Percentiles rank a stretch among this genome's conserved stretches.
phyloP scores from a whole-genome alignment of 768 basidiomycete genomes.

The Trametes punicea region DNA sequence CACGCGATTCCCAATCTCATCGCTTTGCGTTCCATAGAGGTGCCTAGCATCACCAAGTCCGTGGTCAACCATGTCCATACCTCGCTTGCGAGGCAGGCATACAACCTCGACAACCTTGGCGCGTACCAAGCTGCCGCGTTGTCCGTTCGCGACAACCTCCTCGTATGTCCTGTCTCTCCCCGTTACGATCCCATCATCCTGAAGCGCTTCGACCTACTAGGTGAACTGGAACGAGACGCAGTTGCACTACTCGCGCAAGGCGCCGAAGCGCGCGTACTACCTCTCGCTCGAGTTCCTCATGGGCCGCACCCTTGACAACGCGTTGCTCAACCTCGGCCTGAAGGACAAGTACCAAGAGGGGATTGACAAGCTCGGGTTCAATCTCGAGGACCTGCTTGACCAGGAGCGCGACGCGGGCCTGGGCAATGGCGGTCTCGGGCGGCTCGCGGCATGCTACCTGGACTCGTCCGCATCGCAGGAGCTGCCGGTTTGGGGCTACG shows the following conservation, averaged over 20 bases:
- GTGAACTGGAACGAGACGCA: constrained; percentile 87
- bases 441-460: constrained; percentile 95
- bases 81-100: constrained; percentile 85
- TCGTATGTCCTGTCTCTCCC: constrained; percentile 45
- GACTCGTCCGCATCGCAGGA: constrained; percentile 90
- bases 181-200: background rate
- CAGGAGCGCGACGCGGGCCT: constrained; percentile 92
- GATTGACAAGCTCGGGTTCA: constrained; percentile 80
- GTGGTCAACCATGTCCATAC: constrained; percentile 85
- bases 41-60: constrained; percentile 62
- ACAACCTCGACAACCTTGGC: constrained; percentile 82
- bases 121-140: constrained; percentile 92
- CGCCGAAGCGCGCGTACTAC: constrained; percentile 91
- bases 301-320: constrained; percentile 75
- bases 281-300: constrained; percentile 92
- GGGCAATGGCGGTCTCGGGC: constrained; percentile 94
- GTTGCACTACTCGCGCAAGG: constrained; percentile 71
- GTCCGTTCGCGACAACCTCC: constrained; percentile 82
- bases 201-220: constrained; percentile 31
- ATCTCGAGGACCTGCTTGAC: constrained; percentile 81
- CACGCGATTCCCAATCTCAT: constrained; percentile 11
- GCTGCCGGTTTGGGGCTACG: constrained; percentile 95
- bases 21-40: constrained; percentile 38
- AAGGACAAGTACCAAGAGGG: constrained; percentile 72
- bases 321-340: constrained; percentile 85